Conservation (phyloP, 2,329 filamentous ascomycete genomes). For the Blumeria graminis region DNA sequence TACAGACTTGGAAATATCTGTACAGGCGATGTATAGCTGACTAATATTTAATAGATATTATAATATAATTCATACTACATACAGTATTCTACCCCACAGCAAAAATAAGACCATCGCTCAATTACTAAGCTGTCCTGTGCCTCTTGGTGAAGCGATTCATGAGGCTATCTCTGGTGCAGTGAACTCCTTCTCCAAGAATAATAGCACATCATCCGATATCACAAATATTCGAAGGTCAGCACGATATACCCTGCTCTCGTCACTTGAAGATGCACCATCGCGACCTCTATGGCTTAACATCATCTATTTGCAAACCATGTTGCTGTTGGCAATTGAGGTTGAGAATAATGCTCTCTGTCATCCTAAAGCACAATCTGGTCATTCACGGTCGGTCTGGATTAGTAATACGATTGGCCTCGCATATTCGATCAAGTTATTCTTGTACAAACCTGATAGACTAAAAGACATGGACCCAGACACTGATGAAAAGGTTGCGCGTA, state of each 20-base stretch:
- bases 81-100: conserved; percentile 37
- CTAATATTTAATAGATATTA: conserved; percentile 30
- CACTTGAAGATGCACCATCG: conserved; percentile 20
- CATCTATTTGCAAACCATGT: conserved; percentile 39
- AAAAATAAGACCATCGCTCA: conserved; percentile 30
- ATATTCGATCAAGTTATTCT: conserved; percentile 37
- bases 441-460: conserved; percentile 18
- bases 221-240: conserved; percentile 18
- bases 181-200: background rate
- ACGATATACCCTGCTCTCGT: conserved; percentile 20
- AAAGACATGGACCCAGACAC: conserved; percentile 29
- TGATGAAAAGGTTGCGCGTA: conserved; percentile 34
- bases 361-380: conserved; percentile 16
- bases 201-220: conserved; percentile 12
- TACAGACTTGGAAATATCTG: background rate
- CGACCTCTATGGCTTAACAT: conserved; percentile 20
- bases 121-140: conserved; percentile 28
- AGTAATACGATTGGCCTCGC: conserved; percentile 40
- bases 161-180: conserved; percentile 14
- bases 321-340: conserved; percentile 41
- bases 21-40: background rate
- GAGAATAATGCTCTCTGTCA: conserved; percentile 24
- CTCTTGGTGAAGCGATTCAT: conserved; percentile 37
- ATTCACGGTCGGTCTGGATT: conserved; percentile 28
- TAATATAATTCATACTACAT: conserved; percentile 36